Evolutionary conservation across 345 rosid species (phyloP).

Genomic region (Acer campestre): DNA sequence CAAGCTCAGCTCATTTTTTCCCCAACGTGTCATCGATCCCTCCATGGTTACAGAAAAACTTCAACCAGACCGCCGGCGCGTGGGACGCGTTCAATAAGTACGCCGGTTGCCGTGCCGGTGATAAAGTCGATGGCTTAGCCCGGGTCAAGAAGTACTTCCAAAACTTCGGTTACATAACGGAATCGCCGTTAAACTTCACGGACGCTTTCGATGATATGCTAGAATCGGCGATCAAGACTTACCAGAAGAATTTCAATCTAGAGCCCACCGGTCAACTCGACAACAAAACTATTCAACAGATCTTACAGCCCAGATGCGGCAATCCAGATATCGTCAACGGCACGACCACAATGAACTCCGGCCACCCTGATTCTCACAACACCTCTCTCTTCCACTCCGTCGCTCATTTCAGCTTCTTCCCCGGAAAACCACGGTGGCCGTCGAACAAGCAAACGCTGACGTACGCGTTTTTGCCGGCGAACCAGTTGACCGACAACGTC

Average conservation of each 20-base stretch:
- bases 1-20: slow-evolving; percentile 32
- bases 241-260: slow-evolving; percentile 78
- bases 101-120: slow-evolving; percentile 69
- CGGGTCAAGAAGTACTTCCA: slow-evolving; percentile 76
- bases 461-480: slow-evolving; percentile 60
- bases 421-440: slow-evolving; percentile 81
- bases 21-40: slow-evolving; percentile 49
- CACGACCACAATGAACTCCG: slow-evolving; percentile 67
- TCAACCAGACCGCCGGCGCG: slow-evolving; percentile 25
- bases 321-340: slow-evolving; percentile 92
- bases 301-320: slow-evolving; percentile 82
- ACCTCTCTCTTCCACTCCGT: slow-evolving; percentile 48
- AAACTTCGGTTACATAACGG: slow-evolving; percentile 72
- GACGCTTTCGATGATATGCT: slow-evolving; percentile 70
- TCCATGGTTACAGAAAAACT: slow-evolving; percentile 29
- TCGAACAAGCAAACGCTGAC: slow-evolving; percentile 45
- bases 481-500: slow-evolving; percentile 43
- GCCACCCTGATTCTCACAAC: slow-evolving; percentile 34
- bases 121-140: slow-evolving; percentile 54
- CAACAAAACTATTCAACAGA: slow-evolving; percentile 49
- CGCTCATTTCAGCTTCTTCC: slow-evolving; percentile 67
- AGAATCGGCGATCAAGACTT: slow-evolving; percentile 59
- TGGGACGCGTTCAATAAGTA: slow-evolving; percentile 68
- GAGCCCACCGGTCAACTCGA: slow-evolving; percentile 79
- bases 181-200: slow-evolving; percentile 45